Evolutionary conservation across 305 asterid genomes (phyloP).

Genomic region (Rubia occidens): DNA sequence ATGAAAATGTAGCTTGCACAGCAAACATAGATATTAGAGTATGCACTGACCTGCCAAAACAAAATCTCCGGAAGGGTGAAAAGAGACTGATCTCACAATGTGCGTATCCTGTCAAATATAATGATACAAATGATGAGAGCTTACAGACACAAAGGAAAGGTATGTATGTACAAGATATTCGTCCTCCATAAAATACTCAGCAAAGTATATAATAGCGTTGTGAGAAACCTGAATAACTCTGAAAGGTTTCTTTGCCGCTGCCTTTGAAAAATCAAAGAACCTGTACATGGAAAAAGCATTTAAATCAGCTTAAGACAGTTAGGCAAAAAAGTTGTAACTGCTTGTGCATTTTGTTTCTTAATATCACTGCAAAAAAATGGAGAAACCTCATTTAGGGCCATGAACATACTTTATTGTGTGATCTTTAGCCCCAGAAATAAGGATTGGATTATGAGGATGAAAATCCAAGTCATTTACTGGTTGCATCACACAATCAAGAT

Average conservation of each 20-base stretch:
- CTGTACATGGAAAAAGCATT: constrained; percentile 30
- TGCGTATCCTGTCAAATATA: constrained; percentile 67
- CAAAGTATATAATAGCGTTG: constrained; percentile 11
- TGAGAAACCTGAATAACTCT: constrained; percentile 64
- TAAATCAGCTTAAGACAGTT: constrained; percentile 9
- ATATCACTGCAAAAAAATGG: background rate
- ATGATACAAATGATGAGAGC: constrained; percentile 16
- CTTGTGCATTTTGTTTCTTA: background rate
- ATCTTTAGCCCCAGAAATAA: constrained; percentile 85
- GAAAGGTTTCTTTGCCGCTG: constrained; percentile 69
- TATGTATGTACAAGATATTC: background rate
- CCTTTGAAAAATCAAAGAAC: constrained; percentile 81
- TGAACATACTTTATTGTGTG: constrained; percentile 70
- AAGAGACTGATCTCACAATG: constrained; percentile 77
- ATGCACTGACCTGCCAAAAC: constrained; percentile 66
- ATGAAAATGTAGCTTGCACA: constrained; percentile 9
- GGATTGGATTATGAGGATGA: constrained; percentile 74
- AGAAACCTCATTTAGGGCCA: constrained; percentile 4
- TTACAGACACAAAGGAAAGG: background rate
- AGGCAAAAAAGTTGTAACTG: background rate
- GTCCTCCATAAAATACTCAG: background rate
- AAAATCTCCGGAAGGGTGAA: constrained; percentile 82
- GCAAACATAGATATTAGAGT: constrained; percentile 15
- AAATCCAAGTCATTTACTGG: constrained; percentile 86
- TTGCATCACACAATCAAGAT: constrained; percentile 38